Base-by-base conservation (phyloP, 164 flowering plant species). In the Platanus orientalis region DNA sequence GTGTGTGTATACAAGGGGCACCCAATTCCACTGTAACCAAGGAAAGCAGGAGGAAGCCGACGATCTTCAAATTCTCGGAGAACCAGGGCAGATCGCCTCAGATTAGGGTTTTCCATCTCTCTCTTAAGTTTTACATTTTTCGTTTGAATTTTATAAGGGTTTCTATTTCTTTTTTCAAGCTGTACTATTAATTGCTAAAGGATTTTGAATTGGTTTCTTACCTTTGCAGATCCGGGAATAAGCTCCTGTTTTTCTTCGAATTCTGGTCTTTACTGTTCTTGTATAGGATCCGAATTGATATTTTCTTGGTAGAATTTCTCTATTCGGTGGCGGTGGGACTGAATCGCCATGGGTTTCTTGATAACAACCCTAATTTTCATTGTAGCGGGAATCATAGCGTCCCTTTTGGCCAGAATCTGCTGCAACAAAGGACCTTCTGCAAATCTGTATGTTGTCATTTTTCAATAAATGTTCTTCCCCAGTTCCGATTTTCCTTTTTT, bases 351-450 rank as follows among this genome's bases (percentile, higher is more conserved):
- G 94, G 88, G 87, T 16, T 85, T 88, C 69, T 58, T 83, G 69
- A 71, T 84, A 1, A 84, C 90, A 29, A 82, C 86, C 64, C 67
- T 88, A 40, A 82, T 88, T 24, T 88, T 88, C 72, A 45, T 75
- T 0, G 71, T 73, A 58, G 64, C 73, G 21, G 94, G 94, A 23
- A 51, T 85, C 34, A 67, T 88, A 17, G 84, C 83, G 10, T 74
- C 83, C 27, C 73, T 88, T 12, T 70, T 74, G 13, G 67, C 74
- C 64, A 79, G 87, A 75, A 73, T 85, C 32, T 82, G 89, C 83
- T 88, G 81, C 83, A 84, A 80, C 73, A 72, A 63, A 62, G 94
- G 91, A 23, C 82, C 94, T 59, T 82, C 91, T n/a, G 47, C 83
- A 17, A 85, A 85, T 75, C 73, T 88, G 94, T 88, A 79, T n/a